Evolutionary conservation across 176 grass and related monocot species (phyloP), one percentile per base, ranked within the genome.

Genomic region (Hsuehochloa calcarea): DNA sequence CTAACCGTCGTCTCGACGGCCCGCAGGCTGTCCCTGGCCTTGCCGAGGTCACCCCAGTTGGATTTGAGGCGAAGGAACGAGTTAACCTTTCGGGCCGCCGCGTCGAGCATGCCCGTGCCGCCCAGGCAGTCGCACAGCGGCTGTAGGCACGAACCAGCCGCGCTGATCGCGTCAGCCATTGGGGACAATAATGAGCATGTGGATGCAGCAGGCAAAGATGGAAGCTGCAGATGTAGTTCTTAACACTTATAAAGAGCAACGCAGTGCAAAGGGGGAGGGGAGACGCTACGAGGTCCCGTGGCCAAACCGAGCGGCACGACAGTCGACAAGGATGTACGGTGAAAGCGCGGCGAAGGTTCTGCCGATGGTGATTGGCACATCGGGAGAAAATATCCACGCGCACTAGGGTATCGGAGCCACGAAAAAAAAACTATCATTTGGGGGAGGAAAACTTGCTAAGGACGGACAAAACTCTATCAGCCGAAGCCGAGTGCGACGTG

Each of bases 1-100:
- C 56, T 68, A 72, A 92, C 74, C 22, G 1, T 79, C 29, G 0
- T 10, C 76, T 77, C 58, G 9, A 86, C 72, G 5, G 83, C 84
- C 3, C 0, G 49, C 40, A 92, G 70, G 1, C 22, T 74, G 8
- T 80, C 61, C 44, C 49, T 68, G 16, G 71, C 84, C 61, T 20
- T 90, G 5, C 31, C 29, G 47, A 92, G 90, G 10, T 82, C 75
- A 6, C 5, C 15, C 79, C 77, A 87, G 29, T 90, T 92, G 8
- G 83, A 72, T 74, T 85, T 89, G 60, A 89, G 19, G 58, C 44
- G 70, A 63, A 88, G 58, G 81, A 92, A 92, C 6, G 86, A 70
- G 55, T 19, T 11, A 17, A 86, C 77, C 61, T 92, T 50, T 4
- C 43, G 37, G 37, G 60, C n/a, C 2, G 58, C 46, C 0, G 35